Percentiles rank a stretch among this genome's conserved stretches.
Conservation (phyloP, 805 yeast genomes). For the Priceomyces carsonii region DNA sequence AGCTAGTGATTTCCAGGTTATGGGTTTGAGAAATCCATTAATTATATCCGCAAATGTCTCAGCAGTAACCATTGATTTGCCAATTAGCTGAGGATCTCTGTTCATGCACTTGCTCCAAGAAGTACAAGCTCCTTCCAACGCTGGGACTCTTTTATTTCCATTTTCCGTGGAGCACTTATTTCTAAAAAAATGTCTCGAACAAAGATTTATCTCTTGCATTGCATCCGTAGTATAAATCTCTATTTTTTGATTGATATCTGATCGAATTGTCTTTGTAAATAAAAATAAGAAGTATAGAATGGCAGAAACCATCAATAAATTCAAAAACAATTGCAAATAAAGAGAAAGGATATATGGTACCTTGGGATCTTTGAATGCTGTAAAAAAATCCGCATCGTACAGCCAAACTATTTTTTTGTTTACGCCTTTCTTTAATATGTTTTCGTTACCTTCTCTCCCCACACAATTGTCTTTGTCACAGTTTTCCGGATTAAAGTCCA, state of each 20-base stretch:
- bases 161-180: slow-evolving; percentile 68
- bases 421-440: slow-evolving; percentile 6
- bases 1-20: slow-evolving; percentile 66
- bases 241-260: slow-evolving; percentile 71
- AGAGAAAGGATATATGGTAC: slow-evolving; percentile 59
- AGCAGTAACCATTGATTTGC: slow-evolving; percentile 72
- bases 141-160: slow-evolving; percentile 60
- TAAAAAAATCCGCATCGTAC: slow-evolving; percentile 1
- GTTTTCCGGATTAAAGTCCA: no score
- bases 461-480: no score
- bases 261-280: slow-evolving; percentile 56
- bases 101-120: slow-evolving; percentile 84
- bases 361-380: slow-evolving; percentile 36
- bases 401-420: not conserved
- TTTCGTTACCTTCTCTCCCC: slow-evolving; percentile 6
- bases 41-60: slow-evolving; percentile 81
- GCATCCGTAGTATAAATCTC: slow-evolving; percentile 62
- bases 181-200: slow-evolving; percentile 66
- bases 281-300: slow-evolving; percentile 52
- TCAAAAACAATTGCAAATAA: slow-evolving; percentile 65
- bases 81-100: slow-evolving; percentile 67
- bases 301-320: slow-evolving; percentile 50
- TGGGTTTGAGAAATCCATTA: slow-evolving; percentile 71
- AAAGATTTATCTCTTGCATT: slow-evolving; percentile 61
- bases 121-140: slow-evolving; percentile 66